phyloP scores from a whole-genome alignment of 2,329 filamentous ascomycete genomes.

The Cyclaneusma minus region DNA sequence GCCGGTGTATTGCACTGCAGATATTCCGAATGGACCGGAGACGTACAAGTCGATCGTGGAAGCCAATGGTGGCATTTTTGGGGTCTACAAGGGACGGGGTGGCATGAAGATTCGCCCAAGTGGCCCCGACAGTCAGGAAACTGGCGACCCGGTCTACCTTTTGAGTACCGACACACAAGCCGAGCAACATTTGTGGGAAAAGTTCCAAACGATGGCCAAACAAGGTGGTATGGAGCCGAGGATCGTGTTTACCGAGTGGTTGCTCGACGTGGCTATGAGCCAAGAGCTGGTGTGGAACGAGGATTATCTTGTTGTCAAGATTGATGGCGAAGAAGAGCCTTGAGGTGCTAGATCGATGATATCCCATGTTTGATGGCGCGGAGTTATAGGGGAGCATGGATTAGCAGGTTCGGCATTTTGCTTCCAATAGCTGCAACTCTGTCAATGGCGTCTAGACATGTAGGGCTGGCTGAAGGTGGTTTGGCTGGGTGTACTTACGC shows the following conservation, averaged over 20 bases:
- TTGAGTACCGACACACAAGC: conserved; percentile 51
- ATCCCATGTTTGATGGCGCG: conserved; percentile 1
- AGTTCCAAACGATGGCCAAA: conserved; percentile 65
- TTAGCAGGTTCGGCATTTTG: no score
- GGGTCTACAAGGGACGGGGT: conserved; percentile 59
- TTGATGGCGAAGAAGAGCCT: background rate
- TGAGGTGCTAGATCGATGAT: conserved; percentile 4
- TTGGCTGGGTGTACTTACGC: background rate
- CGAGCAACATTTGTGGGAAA: conserved; percentile 63
- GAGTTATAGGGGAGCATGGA: conserved; percentile 1
- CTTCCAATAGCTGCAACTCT: no score
- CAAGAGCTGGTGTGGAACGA: conserved; percentile 60
- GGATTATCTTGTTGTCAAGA: conserved; percentile 33
- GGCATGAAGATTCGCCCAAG: conserved; percentile 51
- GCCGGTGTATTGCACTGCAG: conserved; percentile 71
- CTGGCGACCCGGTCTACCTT: conserved; percentile 59
- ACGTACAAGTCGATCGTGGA: conserved; percentile 77
- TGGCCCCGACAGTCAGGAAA: conserved; percentile 43
- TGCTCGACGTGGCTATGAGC: conserved; percentile 77
- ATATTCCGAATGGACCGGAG: conserved; percentile 63
- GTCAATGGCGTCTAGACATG: no score
- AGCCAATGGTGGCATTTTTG: conserved; percentile 75
- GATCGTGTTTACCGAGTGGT: conserved; percentile 77
- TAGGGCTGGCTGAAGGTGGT: background rate
- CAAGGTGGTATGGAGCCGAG: conserved; percentile 66